Base-by-base conservation (phyloP, 2,329 filamentous ascomycete species). In the Dothidotthia symphoricarpi region DNA sequence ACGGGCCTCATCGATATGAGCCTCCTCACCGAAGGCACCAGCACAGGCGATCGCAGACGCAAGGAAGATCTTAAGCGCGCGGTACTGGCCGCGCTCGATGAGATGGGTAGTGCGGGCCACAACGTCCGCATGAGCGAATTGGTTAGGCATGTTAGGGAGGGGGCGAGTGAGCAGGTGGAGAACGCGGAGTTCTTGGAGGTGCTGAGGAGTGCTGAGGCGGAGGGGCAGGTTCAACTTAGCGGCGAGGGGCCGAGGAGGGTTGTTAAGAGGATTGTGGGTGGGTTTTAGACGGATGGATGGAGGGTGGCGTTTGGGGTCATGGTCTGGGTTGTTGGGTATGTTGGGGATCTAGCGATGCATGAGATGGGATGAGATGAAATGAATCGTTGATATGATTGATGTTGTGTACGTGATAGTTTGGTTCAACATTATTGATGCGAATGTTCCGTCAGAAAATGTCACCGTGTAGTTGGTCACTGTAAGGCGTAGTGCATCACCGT, bases 1-100 rank as follows among this genome's bases (percentile, higher is more conserved):
- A 88, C 84, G 0, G 93, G 93, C 38, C 77, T 95, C 40, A 97
- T 98, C 59, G 93, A 98, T 64, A 97, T 98, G 93, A 86, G 86
- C 39, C 74, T 98, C 32, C 75, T 98, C 47, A 96, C 90, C 0
- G 93, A 97, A 62, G 93, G 93, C n/a, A 94, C 88, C 2, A 89
- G 85, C 54, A 83, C 88, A 0, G 82, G 82, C n/a, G 93, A 97
- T 66, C 77, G 93, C 34, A 83, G 87, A 62, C 76, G 88, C 49
- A 86, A 83, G 62, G 82, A 85, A 26, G 90, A 96, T 64, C 72
- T 98, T 58, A 95, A 94, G 75, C 80, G 78, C 39, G 89, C 85
- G 0, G 75, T 95, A 0, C 64, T 95, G 24, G 73, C 71, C 24
- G 72, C 89, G 14, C 68, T 98, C 10, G 91, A 97, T 61, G 89